Percentiles rank a stretch among this genome's conserved stretches.
phyloP scores from a whole-genome alignment of 768 basidiomycete species.

The Lactarius indigo region DNA sequence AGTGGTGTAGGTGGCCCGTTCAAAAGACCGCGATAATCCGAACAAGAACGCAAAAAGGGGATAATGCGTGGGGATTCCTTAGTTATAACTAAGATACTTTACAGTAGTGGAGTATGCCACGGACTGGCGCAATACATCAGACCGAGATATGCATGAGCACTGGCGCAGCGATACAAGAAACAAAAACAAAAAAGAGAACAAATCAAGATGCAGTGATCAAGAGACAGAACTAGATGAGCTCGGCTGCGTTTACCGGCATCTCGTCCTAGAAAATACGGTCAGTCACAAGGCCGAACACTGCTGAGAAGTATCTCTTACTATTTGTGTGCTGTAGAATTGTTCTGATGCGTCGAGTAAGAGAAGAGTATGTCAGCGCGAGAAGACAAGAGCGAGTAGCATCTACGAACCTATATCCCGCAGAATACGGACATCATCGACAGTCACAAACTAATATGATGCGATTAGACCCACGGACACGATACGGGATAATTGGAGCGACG shows the following conservation, averaged over 20 bases:
- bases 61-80: background rate
- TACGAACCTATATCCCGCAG: constrained; percentile 90
- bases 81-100: constrained; percentile 21
- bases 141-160: constrained; percentile 6
- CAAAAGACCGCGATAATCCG: background rate
- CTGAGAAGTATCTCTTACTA: constrained; percentile 46
- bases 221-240: constrained; percentile 68
- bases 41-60: background rate
- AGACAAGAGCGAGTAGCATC: constrained; percentile 1
- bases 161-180: constrained; percentile 13
- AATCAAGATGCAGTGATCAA: background rate
- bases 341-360: constrained; percentile 42
- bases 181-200: background rate
- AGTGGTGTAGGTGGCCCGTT: background rate
- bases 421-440: constrained; percentile 93
- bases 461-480: constrained; percentile 3
- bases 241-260: constrained; percentile 98
- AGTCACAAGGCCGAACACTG: constrained; percentile 22
- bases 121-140: constrained; percentile 13
- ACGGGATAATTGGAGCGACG: constrained; percentile 29
- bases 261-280: constrained; percentile 63
- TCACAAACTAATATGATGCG: constrained; percentile 62
- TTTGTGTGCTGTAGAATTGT: constrained; percentile 96
- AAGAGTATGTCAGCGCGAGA: background rate
- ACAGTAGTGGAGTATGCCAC: constrained; percentile 9